Evolutionary conservation across 768 basidiomycete species (phyloP).

Genomic region (Russula earlei): DNA sequence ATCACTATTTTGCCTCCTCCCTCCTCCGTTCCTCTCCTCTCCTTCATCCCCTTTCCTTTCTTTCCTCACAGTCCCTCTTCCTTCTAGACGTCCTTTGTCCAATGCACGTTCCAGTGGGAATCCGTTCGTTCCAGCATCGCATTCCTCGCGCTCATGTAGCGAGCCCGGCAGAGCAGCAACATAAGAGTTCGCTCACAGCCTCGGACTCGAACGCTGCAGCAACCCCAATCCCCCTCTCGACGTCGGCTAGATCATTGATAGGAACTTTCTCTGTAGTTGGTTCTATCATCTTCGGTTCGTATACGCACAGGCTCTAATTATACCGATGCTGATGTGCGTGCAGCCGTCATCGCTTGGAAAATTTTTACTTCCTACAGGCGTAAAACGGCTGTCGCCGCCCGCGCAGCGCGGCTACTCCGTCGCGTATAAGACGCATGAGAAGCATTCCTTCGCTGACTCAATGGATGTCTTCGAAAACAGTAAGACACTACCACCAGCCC

Average conservation of each 20-base stretch:
- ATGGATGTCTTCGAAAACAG: neutral
- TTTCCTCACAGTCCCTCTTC: slow-evolving; percentile 10
- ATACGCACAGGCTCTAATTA: neutral
- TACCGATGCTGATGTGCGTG: neutral
- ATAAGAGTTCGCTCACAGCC: neutral
- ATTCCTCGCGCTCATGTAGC: slow-evolving; percentile 6
- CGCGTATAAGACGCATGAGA: neutral
- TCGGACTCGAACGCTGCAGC: neutral
- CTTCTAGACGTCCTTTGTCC: slow-evolving; percentile 7
- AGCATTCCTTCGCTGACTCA: neutral
- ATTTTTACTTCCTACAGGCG: slow-evolving; percentile 15
- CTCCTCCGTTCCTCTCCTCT: slow-evolving; percentile 2
- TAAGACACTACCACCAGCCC: neutral
- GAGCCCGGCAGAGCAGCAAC: neutral
- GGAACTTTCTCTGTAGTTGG: slow-evolving; percentile 25
- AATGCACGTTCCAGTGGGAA: slow-evolving; percentile 2
- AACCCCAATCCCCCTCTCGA: slow-evolving; percentile 10
- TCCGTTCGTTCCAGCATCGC: slow-evolving; percentile 11
- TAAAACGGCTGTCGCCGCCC: neutral
- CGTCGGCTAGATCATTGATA: slow-evolving; percentile 23
- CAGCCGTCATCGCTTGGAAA: slow-evolving; percentile 18
- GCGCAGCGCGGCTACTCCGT: neutral
- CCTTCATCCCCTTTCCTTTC: neutral
- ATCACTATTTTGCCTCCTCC: neutral
- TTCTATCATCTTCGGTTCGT: slow-evolving; percentile 22